Conservation (phyloP, 2,329 filamentous ascomycete genomes). For the Venturia effusa region DNA sequence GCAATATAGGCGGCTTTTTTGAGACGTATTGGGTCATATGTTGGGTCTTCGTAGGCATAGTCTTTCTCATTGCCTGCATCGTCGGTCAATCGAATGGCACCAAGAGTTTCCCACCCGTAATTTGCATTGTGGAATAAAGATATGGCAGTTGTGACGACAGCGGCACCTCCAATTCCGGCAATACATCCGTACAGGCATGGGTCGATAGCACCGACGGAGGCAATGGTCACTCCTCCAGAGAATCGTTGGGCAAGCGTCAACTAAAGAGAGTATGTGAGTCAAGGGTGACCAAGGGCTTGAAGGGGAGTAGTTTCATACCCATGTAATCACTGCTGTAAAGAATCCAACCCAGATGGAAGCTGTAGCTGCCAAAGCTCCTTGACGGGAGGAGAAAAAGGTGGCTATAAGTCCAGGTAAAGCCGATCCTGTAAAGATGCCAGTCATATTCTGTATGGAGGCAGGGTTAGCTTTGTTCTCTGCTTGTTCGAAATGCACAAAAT, state of each 20-base stretch:
- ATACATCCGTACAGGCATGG: not conserved
- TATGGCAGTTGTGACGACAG: conserved; percentile 20
- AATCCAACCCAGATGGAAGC: conserved; percentile 7
- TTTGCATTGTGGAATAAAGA: conserved; percentile 20
- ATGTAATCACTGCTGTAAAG: conserved; percentile 4
- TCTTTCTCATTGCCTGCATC: conserved; percentile 4
- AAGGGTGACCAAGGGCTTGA: too few relatives aligned
- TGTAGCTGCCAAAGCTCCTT: not conserved
- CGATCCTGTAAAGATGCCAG: conserved; percentile 21
- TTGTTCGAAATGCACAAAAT: not conserved
- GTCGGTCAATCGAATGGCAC: conserved; percentile 19
- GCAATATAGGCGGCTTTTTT: conserved; percentile 4
- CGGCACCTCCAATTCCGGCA: not conserved
- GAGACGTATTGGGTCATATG: not conserved
- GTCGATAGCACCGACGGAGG: conserved; percentile 4
- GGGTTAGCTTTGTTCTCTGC: conserved; percentile 13
- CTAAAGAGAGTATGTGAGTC: not conserved
- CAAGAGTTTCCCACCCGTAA: conserved; percentile 30
- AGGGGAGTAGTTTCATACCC: not conserved
- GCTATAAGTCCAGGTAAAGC: not conserved
- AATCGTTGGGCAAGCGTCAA: conserved; percentile 2
- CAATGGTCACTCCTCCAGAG: conserved; percentile 1
- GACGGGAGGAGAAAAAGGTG: conserved; percentile 4
- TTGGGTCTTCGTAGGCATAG: conserved; percentile 2
- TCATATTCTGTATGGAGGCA: conserved; percentile 28